Base-by-base conservation (phyloP, 1,284 basidiomycete species). In the Irpex sp. region DNA sequence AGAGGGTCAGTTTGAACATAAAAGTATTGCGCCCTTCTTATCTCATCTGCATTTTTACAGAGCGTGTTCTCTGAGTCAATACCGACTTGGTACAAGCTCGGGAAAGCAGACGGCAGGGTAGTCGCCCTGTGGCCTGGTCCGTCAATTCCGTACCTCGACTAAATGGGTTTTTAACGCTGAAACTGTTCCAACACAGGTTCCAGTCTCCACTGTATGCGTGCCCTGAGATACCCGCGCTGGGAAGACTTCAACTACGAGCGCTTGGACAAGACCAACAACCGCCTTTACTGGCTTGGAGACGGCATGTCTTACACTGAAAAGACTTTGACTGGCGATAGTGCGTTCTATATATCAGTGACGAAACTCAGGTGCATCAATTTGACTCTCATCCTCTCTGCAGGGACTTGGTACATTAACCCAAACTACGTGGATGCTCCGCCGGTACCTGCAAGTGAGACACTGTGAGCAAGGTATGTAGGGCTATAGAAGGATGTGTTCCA, bases 71-170 rank as follows among this genome's bases (percentile, higher is more conserved):
- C 80, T 40, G 80, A 82, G 61, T 81, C 82, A 62, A 88, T 87
- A 68, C 77, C 81, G 4, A 85, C 85, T 2, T 90, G 88, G 88
- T 89, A 89, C 69, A 89, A 89, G 71, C 77, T 76, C 55, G 85
- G 85, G 3, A 81, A 81, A 64, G 80, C 81, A 67, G 83, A 86
- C 63, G 86, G 87, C 2, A 78, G 83, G 1, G 76, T 88, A 2
- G 78, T 80, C 19, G 85, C 77, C 0, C 73, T 89, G 3, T 89
- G 85, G 85, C 87, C 86, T 26, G 85, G 85, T 82, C 65, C 26
- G 72, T 17, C 58, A 11, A 57, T 26, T 26, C 3, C 26, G 26
- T 26, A 26, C 3, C 2, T 26, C 26, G 26, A 26, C 3, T 26
- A 26, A 26, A 26, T 26, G 26, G 26, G 2, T 26, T 2, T 26